Base-by-base conservation (phyloP, 108 stramenopile genomes). In the Cyclotella kingstonii region DNA sequence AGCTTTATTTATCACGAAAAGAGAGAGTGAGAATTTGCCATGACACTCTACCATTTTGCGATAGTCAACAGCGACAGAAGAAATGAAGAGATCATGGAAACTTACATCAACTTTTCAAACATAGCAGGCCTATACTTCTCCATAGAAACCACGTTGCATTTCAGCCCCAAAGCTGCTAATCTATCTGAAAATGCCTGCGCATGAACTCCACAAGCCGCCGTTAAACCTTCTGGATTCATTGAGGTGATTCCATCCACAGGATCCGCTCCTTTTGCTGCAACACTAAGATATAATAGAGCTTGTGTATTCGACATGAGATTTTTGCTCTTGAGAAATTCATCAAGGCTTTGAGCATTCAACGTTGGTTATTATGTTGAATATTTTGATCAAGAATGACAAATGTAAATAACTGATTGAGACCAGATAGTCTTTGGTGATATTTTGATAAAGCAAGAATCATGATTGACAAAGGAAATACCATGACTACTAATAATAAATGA, bases 71-170 rank as follows among this genome's bases (percentile, higher is more conserved):
- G n/a, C n/a, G n/a, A n/a, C n/a, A n/a, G n/a, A n/a, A n/a, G n/a
- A n/a, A n/a, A n/a, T n/a, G n/a, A n/a, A n/a, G n/a, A n/a, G n/a
- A n/a, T n/a, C n/a, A n/a, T n/a, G n/a, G n/a, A 35, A 18, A 80
- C 79, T 80, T 60, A 81, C 51, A 95, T 91, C 23, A 91, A 73
- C 76, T 97, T 97, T 70, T 97, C 96, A 57, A 91, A 95, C 92
- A 92, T 91, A 2, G 82, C 81, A 35, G 84, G 82, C 11, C 72
- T 64, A 59, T 86, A 90, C 12, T 76, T 73, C 30, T 81, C 73
- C 0, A 78, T 33, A 9, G 77, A 62, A 1, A 87, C 66, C 14
- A 91, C 80, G 50, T 92, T 85, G 65, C 94, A 97, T 40, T 88
- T 90, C 23, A 97, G 63, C 0, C 78, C 80, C 11, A 87, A 55